Percentiles rank a stretch among this genome's conserved stretches.
phyloP scores from a whole-genome alignment of 495 filamentous ascomycete species.

The Tetracladium setigerum region DNA sequence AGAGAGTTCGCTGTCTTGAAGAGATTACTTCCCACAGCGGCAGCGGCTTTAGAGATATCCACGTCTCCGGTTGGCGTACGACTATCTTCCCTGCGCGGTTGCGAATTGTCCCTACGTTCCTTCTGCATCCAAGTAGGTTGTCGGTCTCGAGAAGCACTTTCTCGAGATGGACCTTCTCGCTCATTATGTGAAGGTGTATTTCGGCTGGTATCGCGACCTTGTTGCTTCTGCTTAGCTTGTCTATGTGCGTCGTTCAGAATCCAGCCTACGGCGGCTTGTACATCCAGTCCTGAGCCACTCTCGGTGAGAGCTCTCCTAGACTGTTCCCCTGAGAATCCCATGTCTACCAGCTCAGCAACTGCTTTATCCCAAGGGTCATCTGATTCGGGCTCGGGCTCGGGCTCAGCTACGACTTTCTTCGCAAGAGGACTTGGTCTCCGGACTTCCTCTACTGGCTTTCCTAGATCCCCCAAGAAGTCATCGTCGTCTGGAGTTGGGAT shows the following conservation, averaged over 20 bases:
- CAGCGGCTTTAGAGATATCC: slow-evolving; percentile 73
- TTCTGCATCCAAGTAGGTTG: slow-evolving; percentile 27
- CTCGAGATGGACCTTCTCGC: slow-evolving; percentile 21
- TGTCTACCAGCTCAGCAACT: slow-evolving; percentile 86
- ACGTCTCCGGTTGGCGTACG: slow-evolving; percentile 57
- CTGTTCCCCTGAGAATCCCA: slow-evolving; percentile 84
- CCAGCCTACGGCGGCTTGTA: slow-evolving; percentile 85
- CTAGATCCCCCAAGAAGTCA: slow-evolving; percentile 82
- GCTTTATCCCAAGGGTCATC: slow-evolving; percentile 68
- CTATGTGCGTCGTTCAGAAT: slow-evolving; percentile 83
- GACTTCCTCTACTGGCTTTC: slow-evolving; percentile 78
- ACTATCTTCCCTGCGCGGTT: slow-evolving; percentile 43
- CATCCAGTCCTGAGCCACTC: slow-evolving; percentile 70
- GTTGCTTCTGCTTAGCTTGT: slow-evolving; percentile 51
- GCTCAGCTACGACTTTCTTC: slow-evolving; percentile 29
- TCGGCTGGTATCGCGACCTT: slow-evolving; percentile 23
- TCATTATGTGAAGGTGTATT: slow-evolving; percentile 22
- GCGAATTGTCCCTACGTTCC: slow-evolving; percentile 23
- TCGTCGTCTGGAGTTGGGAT: slow-evolving; percentile 46
- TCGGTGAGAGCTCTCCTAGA: slow-evolving; percentile 68
- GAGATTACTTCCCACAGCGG: slow-evolving; percentile 72
- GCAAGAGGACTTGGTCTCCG: slow-evolving; percentile 29
- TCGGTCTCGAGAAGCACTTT: slow-evolving; percentile 27
- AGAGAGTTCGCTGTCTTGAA: slow-evolving; percentile 90
- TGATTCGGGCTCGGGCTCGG: slow-evolving; percentile 37